These are phyloP conservation scores for Dichotomopilus funicola DNA, from an alignment of 2,329 filamentous ascomycete species.

Conservation along the genomic window DNA sequence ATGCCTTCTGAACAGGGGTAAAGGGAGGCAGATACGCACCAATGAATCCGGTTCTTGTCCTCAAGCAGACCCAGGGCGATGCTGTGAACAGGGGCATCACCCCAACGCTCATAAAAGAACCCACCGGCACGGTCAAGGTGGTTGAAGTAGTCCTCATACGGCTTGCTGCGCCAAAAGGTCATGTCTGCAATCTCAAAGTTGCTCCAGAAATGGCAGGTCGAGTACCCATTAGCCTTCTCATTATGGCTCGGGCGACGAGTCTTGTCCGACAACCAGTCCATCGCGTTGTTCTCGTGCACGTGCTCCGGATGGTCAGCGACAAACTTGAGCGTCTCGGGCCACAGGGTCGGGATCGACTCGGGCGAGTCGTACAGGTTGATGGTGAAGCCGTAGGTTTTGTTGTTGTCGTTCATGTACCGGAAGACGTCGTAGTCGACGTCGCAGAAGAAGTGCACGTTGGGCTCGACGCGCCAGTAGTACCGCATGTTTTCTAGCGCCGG, in stretches of 20 bases:
- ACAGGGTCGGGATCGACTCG: conserved; percentile 76
- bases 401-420: conserved; percentile 94
- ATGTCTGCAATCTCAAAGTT: conserved; percentile 97
- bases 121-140: conserved; percentile 89
- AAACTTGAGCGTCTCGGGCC: conserved; percentile 95
- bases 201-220: conserved; percentile 98
- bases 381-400: conserved; percentile 98
- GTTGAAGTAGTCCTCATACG: conserved; percentile 93
- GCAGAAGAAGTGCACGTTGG: conserved; percentile 98
- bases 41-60: conserved; percentile 84
- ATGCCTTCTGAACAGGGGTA: too few species aligned
- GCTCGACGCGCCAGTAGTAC: conserved; percentile 98
- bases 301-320: conserved; percentile 77
- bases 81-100: conserved; percentile 93
- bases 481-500: conserved; percentile 73
- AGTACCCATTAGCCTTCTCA: conserved; percentile 80
- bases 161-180: conserved; percentile 82
- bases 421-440: conserved; percentile 98
- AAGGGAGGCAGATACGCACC: conserved; percentile 47
- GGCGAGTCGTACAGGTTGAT: conserved; percentile 95
- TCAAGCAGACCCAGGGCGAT: conserved; percentile 90
- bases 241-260: conserved; percentile 72
- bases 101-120: conserved; percentile 99
- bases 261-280: conserved; percentile 80
- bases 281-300: conserved; percentile 74